Evolutionary conservation across 78 protist genomes (phyloP), one percentile per base, ranked within the genome.

Genomic region (Dictyostelium capitatum): DNA sequence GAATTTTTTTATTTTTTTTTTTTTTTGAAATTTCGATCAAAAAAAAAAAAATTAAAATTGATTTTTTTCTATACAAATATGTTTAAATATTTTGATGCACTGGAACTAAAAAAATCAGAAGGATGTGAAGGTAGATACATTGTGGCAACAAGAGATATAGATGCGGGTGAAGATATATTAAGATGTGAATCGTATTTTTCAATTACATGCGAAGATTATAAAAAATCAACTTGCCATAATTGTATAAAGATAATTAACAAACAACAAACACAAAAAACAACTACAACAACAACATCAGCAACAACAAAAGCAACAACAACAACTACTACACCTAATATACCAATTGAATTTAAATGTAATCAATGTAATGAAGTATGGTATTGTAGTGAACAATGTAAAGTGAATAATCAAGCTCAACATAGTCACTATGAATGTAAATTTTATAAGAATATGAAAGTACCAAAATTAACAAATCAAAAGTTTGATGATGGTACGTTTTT

Each of bases 301-400:
- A 23, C 69, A 59, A 59, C 12, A 59, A 2, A 23, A 17, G 1
- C 10, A 23, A 59, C 11, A 7, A 23, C 10, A 8, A 23, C 43
- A 3, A 37, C 43, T 2, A 37, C 2, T 3, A 37, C 43, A 37
- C 43, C 43, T 3, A 19, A 3, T 59, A 7, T 7, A 23, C 28
- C 8, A 59, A 14, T 17, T 10, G 56, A 73, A 46, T 87, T 17
- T 10, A 79, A 73, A 46, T 87, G 93, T 51, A 23, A 6, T 14
- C 28, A 10, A 15, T 87, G 93, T 50, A 46, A 64, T 32, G 85
- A 87, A 30, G 84, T 87, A 41, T 87, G 56, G 62, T 87, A 74
- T 70, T 87, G 93, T 62, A 51, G 57, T 20, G 50, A 56, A 37
- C 0, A 32, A 20, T 87, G 93, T 51, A 14, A 65, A 12, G 5